Base-by-base conservation (phyloP, 148 eudicot species). In the Cornus controversa region DNA sequence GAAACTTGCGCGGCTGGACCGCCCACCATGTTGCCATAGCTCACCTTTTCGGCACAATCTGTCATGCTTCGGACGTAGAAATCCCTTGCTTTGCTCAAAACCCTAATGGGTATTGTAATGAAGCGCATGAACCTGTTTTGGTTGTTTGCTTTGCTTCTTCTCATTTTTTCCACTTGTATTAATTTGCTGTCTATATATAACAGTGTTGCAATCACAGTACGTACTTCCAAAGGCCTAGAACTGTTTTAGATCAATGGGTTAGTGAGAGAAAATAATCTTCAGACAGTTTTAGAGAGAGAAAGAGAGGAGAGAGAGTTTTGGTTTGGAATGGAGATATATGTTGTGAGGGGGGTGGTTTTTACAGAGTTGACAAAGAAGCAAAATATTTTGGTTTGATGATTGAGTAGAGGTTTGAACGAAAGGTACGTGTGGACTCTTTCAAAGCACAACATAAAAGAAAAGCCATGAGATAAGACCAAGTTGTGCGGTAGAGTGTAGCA, bases 81-180 rank as follows among this genome's bases (percentile, higher is more conserved):
- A 70, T 92, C 96, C 14, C 87, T 80, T 3, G 92, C 96, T 75
- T 86, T 90, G 27, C 84, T 73, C 7, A 92, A 64, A 26, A 85
- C 84, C 79, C 81, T 76, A 20, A 83, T 74, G 6, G 96, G 93
- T 22, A 76, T 75, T 67, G 91, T 71, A 72, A 92, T 69, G 54
- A 92, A 80, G 16, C 78, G 63, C 58, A 84, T 16, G 42, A 90
- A 71, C 77, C 65, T 89, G 85, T 78, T 86, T 27, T 81, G 73
- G 24, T 75, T 76, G 24, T 25, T 62, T n/a, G 73, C 37, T 66
- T 84, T 86, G 24, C 69, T 34, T 23, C 69, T 34, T 23, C 73
- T 77, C 85, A 79, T 87, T 70, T 79, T 18, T 18, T n/a, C 8
- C 10, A 22, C 23, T 60, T 22, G 18, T 50, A 11, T 11, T 36